Evolutionary conservation across 2,329 filamentous ascomycete species (phyloP), one percentile per base, ranked within the genome.

Genomic region (Aschersonia sp.): DNA sequence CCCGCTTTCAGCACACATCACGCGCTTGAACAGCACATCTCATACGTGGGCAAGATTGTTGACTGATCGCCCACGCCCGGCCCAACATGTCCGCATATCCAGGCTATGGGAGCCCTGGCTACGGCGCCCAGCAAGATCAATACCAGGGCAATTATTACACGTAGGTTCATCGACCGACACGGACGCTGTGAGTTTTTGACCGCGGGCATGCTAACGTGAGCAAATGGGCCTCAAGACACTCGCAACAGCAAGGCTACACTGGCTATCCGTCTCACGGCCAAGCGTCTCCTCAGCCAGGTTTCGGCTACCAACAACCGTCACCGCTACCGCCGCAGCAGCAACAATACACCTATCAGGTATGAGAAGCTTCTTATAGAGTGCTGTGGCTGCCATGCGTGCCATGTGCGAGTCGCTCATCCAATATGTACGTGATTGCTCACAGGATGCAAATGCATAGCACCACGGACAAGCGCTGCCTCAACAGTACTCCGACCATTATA

Each of bases 1-100:
- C 20, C 20, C 20, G 20, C 20, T 20, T 20, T 20, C 20, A 20
- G 20, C 20, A 20, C 20, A 20, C 20, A 20, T 20, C 20, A 20
- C 20, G 20, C 20, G 20, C 20, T 20, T 20, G 20, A 20, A 20
- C 20, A 20, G 20, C 20, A 20, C 20, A 20, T 20, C 20, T 20
- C 20, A 20, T 20, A 20, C 20, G 20, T 20, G 20, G 20, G 20
- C 20, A 20, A 20, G 20, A 20, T 20, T 20, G 20, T 20, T 20
- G 20, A 20, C 20, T 20, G 20, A 46, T 32, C 28, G 30, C 41
- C 7, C 29, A 42, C 30, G 7, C 12, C 41, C 29, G 38, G 10
- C 40, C 45, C 45, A 31, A 45, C 41, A 84, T 83, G 80, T 81
- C 80, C 54, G 78, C 77, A 58, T 83, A 80, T 61, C 77, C 76